Conservation (phyloP, 2,329 filamentous ascomycete genomes). For the Colletotrichum neosansevieriae region DNA sequence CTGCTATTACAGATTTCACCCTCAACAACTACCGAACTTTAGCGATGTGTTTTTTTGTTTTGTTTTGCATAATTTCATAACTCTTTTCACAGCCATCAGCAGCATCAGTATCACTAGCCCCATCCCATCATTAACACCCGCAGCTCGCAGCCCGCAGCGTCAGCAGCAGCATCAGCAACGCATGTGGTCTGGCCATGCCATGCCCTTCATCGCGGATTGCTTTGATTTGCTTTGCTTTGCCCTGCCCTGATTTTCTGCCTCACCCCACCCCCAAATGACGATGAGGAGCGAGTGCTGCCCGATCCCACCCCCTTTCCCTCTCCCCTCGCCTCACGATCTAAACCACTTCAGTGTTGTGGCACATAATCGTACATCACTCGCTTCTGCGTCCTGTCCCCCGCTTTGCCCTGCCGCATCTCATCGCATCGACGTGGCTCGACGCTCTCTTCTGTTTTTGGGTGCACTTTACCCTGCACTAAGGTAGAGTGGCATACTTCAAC, state of each 20-base stretch:
- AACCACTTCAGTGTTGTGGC: slow-evolving; percentile 32
- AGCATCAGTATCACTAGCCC: not conserved
- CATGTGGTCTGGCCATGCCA: slow-evolving; percentile 21
- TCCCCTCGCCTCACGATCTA: slow-evolving; percentile 21
- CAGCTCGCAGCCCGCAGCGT: too few species aligned
- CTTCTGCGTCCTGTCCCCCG: slow-evolving; percentile 25
- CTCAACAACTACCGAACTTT: not conserved
- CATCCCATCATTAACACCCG: not conserved
- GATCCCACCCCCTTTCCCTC: slow-evolving; percentile 35
- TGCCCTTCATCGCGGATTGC: not conserved
- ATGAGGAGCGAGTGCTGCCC: slow-evolving; percentile 35
- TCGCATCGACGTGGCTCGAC: slow-evolving; percentile 39
- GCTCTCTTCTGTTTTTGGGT: slow-evolving; percentile 21
- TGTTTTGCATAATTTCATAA: not conserved
- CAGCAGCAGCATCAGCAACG: slow-evolving; percentile 18
- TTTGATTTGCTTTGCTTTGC: slow-evolving; percentile 15
- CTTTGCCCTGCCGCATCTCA: slow-evolving; percentile 39
- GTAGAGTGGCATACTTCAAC: slow-evolving; percentile 31
- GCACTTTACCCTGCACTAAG: slow-evolving; percentile 7
- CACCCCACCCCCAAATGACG: slow-evolving; percentile 31
- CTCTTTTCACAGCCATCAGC: not conserved
- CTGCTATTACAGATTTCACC: not conserved
- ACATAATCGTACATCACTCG: slow-evolving; percentile 32
- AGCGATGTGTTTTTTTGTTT: not conserved
- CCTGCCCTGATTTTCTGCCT: slow-evolving; percentile 31